Base-by-base conservation (phyloP, 129 eudicot genomes). In the Artemisia annua region DNA sequence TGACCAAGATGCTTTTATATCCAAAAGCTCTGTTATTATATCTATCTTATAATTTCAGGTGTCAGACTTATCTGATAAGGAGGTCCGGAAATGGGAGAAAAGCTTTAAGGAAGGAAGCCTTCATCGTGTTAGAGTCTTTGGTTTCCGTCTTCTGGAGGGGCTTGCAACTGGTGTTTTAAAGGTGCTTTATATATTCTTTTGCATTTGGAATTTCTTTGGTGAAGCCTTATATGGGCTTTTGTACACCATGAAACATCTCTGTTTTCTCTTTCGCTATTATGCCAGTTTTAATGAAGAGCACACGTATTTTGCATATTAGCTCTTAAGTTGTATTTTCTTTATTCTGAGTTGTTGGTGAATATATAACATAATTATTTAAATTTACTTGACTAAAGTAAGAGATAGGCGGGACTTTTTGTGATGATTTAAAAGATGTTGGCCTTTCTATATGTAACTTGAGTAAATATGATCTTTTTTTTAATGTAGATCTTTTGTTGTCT, bases 111-210 rank as follows among this genome's bases (percentile, higher is more conserved):
- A 87, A 86, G 98, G 97, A 60, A 84, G 82, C 69, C 67, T 44
- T 70, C 89, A 84, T 75, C 97, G 98, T 73, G 93, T 85, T 46
- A 87, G 98, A 81, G 80, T 94, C 71, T 91, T 83, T 77, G 97
- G 96, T 58, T 94, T 82, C 67, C 86, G 93, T 81, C 85, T 81
- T 78, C 61, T 94, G 85, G 98, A 94, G 69, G 98, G 98, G 59
- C 86, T 90, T 75, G 98, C 98, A 5, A 90, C 91, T 75, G 93
- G 92, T 57, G 77, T 79, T 81, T 67, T 94, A 46, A 94, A 94
- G 98, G 98, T 63, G 16, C 44, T 35, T 63, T 81, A 15, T 1
- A 18, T 83, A 20, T 15, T 30, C 16, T 55, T 15, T 15, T 24
- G 49, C 16, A 48, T 5, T 63, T 6, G 68, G 35, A 39, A 39